These are phyloP conservation scores for Podila verticillata DNA, from an alignment of 192 early-diverging fungal species.

Conservation along the genomic window DNA sequence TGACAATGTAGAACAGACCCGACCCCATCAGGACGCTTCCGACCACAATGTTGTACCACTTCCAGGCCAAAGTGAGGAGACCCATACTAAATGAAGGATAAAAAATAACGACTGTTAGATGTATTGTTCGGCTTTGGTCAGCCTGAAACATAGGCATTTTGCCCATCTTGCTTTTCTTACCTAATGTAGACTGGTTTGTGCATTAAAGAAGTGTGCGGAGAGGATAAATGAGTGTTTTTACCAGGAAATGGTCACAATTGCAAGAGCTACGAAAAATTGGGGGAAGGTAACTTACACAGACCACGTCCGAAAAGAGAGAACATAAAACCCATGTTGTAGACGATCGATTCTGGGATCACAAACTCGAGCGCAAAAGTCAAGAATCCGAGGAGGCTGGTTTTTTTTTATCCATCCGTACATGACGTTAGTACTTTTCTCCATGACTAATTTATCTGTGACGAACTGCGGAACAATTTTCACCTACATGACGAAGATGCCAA, in stretches of 20 bases:
- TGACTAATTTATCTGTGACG: neutral
- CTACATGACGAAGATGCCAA: slow-evolving; percentile 33
- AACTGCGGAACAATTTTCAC: neutral
- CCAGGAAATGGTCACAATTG: neutral
- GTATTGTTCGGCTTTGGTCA: neutral
- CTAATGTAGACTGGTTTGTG: neutral
- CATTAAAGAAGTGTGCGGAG: neutral
- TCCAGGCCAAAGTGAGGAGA: slow-evolving; percentile 14
- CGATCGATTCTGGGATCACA: slow-evolving; percentile 32
- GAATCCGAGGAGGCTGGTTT: slow-evolving; percentile 25
- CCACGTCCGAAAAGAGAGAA: slow-evolving; percentile 46
- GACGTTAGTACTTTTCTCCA: neutral
- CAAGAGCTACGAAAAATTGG: neutral
- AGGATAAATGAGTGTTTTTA: neutral
- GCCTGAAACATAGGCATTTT: neutral
- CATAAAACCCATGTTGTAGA: slow-evolving; percentile 47
- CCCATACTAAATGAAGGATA: slow-evolving; percentile 4
- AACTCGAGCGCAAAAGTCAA: slow-evolving; percentile 43
- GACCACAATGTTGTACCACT: slow-evolving; percentile 47
- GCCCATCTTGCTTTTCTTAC: neutral
- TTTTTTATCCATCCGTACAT: neutral
- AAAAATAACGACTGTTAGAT: neutral
- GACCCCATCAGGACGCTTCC: slow-evolving; percentile 38
- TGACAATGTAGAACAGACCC: slow-evolving; percentile 36
- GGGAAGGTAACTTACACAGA: slow-evolving; percentile 35